Base-by-base conservation (phyloP, 2,329 filamentous ascomycete species). In the Xylaria multiplex region DNA sequence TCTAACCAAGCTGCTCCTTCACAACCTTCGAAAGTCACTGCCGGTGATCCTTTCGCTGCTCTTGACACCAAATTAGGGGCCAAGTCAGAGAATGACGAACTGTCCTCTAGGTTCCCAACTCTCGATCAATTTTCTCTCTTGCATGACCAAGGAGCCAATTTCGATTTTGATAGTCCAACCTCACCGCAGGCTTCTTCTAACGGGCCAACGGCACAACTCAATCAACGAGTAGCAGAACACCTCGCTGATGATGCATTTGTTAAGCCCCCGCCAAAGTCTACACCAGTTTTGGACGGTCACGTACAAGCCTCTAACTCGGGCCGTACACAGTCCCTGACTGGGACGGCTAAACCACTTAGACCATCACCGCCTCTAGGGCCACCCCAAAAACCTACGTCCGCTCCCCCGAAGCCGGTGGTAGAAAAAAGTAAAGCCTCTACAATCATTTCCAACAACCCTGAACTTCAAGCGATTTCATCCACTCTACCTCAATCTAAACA, bases 91-190 rank as follows among this genome's bases (percentile, higher is more conserved):
- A 83, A 84, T 2, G 96, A 98, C 71, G 95, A 98, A 74, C 82
- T 97, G 30, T 93, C 95, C 0, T 86, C 88, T 32, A 88, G 91
- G 59, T 99, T 97, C 72, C 96, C 96, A 0, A 94, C 93, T 6
- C 83, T 99, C 27, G 94, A 98, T 74, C 93, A 98, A 72, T 99
- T 99, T 75, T 90, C 95, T 2, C 83, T 99, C 19, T 82, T 97
- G 50, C 93, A 97, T 72, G 93, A 98, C 69, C 88, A 92, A 68
- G 91, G 92, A 2, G 81, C 88, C 67, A 94, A 93, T 66, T 97
- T 97, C 73, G 90, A 95, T 61, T 97, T 97, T 76, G 90, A 92
- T 65, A 80, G 83, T 14, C 77, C 83, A n/a, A 79, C 82, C 6
- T 81, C 85, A 27, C 79, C 81, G 45, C 78, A 77, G 69, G 69